A percentile compares a stretch with the other conserved stretches of the same genome.
Conservation (phyloP, 768 basidiomycete species). For the Tubosaeta sp. region DNA sequence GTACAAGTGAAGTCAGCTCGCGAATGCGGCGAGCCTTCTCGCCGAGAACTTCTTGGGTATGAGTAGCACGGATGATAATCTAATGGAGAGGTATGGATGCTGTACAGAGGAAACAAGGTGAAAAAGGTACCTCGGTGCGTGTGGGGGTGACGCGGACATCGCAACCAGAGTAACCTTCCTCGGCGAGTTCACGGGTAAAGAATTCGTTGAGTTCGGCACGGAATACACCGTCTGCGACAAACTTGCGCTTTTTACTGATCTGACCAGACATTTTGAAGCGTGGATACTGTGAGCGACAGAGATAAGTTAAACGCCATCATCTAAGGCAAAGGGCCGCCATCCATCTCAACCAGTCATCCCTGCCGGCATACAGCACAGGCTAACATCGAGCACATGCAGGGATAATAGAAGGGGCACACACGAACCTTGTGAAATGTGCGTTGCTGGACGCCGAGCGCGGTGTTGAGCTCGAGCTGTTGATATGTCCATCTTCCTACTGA, state of each 20-base stretch:
- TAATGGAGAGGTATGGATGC: constrained; percentile 25
- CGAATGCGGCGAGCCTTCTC: constrained; percentile 99
- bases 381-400: not conserved
- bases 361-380: not conserved
- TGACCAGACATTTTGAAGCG: constrained; percentile 66
- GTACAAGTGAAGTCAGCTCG: constrained; percentile 96
- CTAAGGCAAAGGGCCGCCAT: constrained; percentile 11
- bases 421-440: constrained; percentile 22
- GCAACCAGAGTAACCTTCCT: constrained; percentile 99
- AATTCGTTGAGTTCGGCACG: constrained; percentile 99
- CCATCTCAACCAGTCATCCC: constrained; percentile 14
- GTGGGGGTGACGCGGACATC: constrained; percentile 99
- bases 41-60: constrained; percentile 97
- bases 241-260: constrained; percentile 99
- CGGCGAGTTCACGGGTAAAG: constrained; percentile 96
- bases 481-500: constrained; percentile 6
- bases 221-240: constrained; percentile 98
- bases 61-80: constrained; percentile 99
- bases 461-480: constrained; percentile 15
- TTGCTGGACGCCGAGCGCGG: constrained; percentile 16
- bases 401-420: constrained; percentile 1
- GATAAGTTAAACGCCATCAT: constrained; percentile 24
- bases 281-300: constrained; percentile 9
- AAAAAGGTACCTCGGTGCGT: constrained; percentile 76
- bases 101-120: not conserved